Percentiles rank a stretch among this genome's conserved stretches.
Conservation (phyloP, 371 early-diverging fungal species). For the Zopfochytrium polystomum region DNA sequence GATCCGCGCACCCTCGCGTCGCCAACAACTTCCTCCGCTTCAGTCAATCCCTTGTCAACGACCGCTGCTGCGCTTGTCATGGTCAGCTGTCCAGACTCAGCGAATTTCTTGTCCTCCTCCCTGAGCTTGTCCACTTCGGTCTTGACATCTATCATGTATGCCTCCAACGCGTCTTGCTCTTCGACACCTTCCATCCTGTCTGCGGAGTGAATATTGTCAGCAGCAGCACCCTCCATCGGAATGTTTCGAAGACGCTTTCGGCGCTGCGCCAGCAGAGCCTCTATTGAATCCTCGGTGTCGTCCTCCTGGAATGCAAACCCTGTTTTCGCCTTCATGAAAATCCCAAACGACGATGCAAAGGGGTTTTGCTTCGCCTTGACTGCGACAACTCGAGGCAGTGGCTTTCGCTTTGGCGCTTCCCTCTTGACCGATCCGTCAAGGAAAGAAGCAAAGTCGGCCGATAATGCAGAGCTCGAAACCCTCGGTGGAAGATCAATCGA, state of each 20-base stretch:
- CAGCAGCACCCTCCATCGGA: too few species aligned
- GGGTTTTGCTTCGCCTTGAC: constrained; percentile 5
- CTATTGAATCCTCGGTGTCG: too few species aligned
- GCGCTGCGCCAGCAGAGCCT: too few species aligned
- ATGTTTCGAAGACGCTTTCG: too few species aligned
- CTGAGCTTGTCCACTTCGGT: constrained; percentile 69
- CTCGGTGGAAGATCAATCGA: too few species aligned
- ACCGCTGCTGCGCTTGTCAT: constrained; percentile 7
- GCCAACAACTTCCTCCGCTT: constrained; percentile 11
- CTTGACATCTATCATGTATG: constrained; percentile 80
- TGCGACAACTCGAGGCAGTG: constrained; percentile 2
- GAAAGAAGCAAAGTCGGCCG: too few species aligned
- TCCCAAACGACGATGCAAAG: not conserved
- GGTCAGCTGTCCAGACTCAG: not conserved
- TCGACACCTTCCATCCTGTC: constrained; percentile 26
- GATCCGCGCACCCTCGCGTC: constrained; percentile 19
- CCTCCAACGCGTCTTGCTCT: constrained; percentile 72
- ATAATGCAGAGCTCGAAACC: too few species aligned
- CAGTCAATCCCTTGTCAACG: constrained; percentile 10
- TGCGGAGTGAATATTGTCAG: too few species aligned
- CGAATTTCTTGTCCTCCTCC: constrained; percentile 52
- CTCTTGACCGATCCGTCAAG: too few species aligned
- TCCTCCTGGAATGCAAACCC: constrained; percentile 22
- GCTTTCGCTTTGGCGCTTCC: constrained; percentile 1
- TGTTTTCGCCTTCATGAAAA: too few species aligned